Evolutionary conservation across 768 basidiomycete genomes (phyloP).

Genomic region (Clitopilus passeckerianus): DNA sequence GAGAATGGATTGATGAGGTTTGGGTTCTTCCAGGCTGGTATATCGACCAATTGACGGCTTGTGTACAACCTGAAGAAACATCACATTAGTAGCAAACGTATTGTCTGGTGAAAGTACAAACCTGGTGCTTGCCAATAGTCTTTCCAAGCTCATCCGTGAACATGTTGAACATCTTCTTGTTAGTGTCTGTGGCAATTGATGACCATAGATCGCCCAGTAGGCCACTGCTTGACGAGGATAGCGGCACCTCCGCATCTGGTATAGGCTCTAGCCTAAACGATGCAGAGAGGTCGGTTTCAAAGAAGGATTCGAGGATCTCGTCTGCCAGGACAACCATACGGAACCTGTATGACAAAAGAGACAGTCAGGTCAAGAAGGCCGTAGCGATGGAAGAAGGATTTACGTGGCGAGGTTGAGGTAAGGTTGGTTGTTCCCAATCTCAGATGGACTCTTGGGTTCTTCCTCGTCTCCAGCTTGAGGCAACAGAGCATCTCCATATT

Average conservation of each 20-base stretch:
- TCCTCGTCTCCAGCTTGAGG: conserved; percentile 36
- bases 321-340: conserved; percentile 98
- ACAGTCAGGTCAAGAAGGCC: neutral
- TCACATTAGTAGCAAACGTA: neutral
- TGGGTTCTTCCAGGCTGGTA: conserved; percentile 81
- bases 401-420: conserved; percentile 91
- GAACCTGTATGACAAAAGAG: conserved; percentile 49
- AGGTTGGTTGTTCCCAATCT: conserved; percentile 73
- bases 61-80: conserved; percentile 49
- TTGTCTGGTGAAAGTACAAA: conserved; percentile 19
- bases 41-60: conserved; percentile 84
- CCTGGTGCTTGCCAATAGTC: conserved; percentile 91
- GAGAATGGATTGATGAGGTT: conserved; percentile 81
- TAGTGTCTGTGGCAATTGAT: conserved; percentile 84
- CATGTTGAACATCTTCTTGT: conserved; percentile 91
- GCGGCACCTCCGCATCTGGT: conserved; percentile 61
- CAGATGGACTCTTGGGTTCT: conserved; percentile 33
- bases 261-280: conserved; percentile 81
- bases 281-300: conserved; percentile 83
- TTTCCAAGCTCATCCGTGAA: conserved; percentile 93
- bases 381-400: conserved; percentile 13
- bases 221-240: conserved; percentile 42
- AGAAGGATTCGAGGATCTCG: conserved; percentile 94
- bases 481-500: conserved; percentile 93
- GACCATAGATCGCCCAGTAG: conserved; percentile 85